Percentiles rank a stretch among this genome's conserved stretches.
Conservation (phyloP, 1,284 basidiomycete genomes). For the Heterobasidion occidentale region DNA sequence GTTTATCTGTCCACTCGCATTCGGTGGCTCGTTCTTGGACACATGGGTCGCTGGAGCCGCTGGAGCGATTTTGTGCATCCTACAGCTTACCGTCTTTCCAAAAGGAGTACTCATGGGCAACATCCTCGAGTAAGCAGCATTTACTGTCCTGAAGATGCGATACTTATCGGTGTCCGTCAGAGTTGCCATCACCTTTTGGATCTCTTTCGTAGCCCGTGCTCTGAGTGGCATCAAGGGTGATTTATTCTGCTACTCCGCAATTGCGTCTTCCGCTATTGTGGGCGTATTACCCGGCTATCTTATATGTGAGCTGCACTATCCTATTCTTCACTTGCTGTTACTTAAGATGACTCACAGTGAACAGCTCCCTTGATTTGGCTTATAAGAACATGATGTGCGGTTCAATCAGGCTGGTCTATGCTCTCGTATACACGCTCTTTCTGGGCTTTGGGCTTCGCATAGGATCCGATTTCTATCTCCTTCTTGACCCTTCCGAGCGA, state of each 20-base stretch:
- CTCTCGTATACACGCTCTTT: slow-evolving; percentile 83
- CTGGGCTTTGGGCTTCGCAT: slow-evolving; percentile 85
- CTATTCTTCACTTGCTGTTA: slow-evolving; percentile 3
- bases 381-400: slow-evolving; percentile 86
- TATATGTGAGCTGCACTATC: slow-evolving; percentile 48
- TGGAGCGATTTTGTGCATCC: slow-evolving; percentile 54
- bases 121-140: slow-evolving; percentile 70
- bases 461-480: slow-evolving; percentile 78
- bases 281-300: slow-evolving; percentile 79
- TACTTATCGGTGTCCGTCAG: slow-evolving; percentile 26
- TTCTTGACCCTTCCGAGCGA: slow-evolving; percentile 63
- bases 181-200: slow-evolving; percentile 73
- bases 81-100: slow-evolving; percentile 66
- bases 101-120: slow-evolving; percentile 77
- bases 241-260: slow-evolving; percentile 83
- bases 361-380: slow-evolving; percentile 79
- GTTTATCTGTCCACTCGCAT: slow-evolving; percentile 75
- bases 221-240: slow-evolving; percentile 66
- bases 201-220: slow-evolving; percentile 74
- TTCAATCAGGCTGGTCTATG: slow-evolving; percentile 86
- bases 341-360: slow-evolving; percentile 42
- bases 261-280: slow-evolving; percentile 77
- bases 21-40: slow-evolving; percentile 79
- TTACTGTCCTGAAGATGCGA: neutral
- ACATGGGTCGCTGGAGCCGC: slow-evolving; percentile 70